A percentile compares a stretch with the other conserved stretches of the same genome.
These are phyloP conservation scores for Erodium chrysanthum DNA, from an alignment of 441 rosid species.

Conservation along the genomic window DNA sequence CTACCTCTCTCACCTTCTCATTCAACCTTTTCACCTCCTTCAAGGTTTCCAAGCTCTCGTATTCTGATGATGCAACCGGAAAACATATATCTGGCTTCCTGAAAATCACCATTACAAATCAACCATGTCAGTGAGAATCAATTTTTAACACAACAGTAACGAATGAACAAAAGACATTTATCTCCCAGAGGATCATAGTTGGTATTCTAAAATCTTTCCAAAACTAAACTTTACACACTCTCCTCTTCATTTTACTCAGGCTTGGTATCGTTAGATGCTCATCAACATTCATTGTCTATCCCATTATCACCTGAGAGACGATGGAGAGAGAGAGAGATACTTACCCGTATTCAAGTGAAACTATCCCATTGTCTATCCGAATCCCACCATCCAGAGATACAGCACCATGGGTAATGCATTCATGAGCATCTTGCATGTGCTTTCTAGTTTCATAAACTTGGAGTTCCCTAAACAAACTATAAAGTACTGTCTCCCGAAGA, in stretches of 20 bases:
- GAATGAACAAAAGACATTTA: no score
- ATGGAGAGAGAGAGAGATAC: neutral
- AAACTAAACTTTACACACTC: no score
- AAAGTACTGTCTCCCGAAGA: constrained; percentile 52
- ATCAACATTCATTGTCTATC: no score
- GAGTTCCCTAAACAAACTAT: constrained; percentile 36
- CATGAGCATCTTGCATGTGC: constrained; percentile 32
- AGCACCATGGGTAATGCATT: constrained; percentile 30
- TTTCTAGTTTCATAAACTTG: constrained; percentile 51
- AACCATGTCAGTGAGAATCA: no score
- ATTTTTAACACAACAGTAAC: no score
- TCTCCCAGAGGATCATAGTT: no score
- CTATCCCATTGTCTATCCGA: constrained; percentile 30
- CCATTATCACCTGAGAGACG: no score
- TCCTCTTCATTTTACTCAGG: no score
- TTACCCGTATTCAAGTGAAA: constrained; percentile 41
- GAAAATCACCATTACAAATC: neutral
- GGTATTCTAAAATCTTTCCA: no score
- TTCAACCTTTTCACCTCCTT: constrained; percentile 11
- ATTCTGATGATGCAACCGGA: constrained; percentile 20
- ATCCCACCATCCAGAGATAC: constrained; percentile 64
- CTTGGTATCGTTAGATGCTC: no score
- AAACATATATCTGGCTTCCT: constrained; percentile 39
- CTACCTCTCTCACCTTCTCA: neutral
- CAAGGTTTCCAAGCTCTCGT: neutral